Base-by-base conservation (phyloP, 1,139 yeast species). In the Zygosaccharomyces sapae region DNA sequence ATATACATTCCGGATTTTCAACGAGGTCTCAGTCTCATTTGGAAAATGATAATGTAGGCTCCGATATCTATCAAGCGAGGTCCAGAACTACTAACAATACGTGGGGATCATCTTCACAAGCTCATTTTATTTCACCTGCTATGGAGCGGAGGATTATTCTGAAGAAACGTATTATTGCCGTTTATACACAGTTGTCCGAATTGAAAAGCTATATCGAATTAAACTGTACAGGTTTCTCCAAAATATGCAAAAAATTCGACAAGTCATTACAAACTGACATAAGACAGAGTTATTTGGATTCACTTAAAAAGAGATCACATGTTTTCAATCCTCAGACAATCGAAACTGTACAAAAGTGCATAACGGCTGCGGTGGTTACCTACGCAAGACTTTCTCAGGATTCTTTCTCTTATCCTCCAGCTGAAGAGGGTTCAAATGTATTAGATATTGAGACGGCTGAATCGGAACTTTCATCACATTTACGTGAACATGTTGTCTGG, bases 401-500 rank as follows among this genome's bases (percentile, higher is more conserved):
- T 19, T 41, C 50, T 16, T 47, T 45, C 41, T 51, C 54, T 8
- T 37, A 43, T 22, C 46, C 47, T 19, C 31, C 47, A 22, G 9
- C 24, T 12, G 34, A 39, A 18, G 47, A 41, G 18, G 45, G 38
- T 38, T 35, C 44, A 20, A 45, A 37, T 34, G 41, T 51, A 18
- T 33, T 52, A 30, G 55, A 55, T 27, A 41, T 45, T 5, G 47
- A 44, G 8, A 55, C 52, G 20, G 86, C 92, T 19, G 78, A 76
- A 49, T 74, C 77, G 31, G 94, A 86, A 58, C 74, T 90, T 51
- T 77, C 83, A 52, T 74, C 87, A 12, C 87, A 87, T 58, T 70
- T 90, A 53, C 76, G 97, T 50, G 97, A 90, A 59, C 95, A 89
- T 66, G 86, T 90, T 43, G 96, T 89, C 12, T 90, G 96, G 95